Evolutionary conservation across 225 moss, liverwort and hornwort species (phyloP).

Genomic region (Physcomitrium patens): DNA sequence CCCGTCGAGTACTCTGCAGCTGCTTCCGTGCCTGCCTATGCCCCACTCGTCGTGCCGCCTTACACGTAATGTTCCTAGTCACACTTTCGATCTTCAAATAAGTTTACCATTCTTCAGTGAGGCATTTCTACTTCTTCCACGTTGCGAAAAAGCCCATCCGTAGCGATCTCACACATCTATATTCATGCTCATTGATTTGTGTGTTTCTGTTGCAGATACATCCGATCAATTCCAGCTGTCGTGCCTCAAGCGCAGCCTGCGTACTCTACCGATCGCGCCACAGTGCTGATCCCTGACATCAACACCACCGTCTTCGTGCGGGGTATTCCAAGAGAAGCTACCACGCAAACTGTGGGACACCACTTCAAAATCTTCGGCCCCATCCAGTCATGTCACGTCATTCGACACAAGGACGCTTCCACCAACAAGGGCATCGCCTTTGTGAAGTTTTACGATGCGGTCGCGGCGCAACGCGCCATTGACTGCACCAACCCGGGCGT

Average conservation of each 20-base stretch:
- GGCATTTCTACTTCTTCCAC: neutral
- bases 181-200: too few species aligned
- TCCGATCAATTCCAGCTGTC: slow-evolving; percentile 24
- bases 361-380: slow-evolving; percentile 43
- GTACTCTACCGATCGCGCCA: neutral
- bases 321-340: slow-evolving; percentile 54
- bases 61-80: slow-evolving; percentile 40
- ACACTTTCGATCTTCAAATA: neutral
- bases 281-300: neutral
- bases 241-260: neutral
- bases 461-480: slow-evolving; percentile 50
- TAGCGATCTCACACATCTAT: too few species aligned
- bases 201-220: slow-evolving; percentile 31
- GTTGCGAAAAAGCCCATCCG: too few species aligned
- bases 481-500: slow-evolving; percentile 50
- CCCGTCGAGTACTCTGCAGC: slow-evolving; percentile 33
- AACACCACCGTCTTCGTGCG: slow-evolving; percentile 61
- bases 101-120: neutral
- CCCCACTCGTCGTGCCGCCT: slow-evolving; percentile 53
- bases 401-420: slow-evolving; percentile 63
- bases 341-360: slow-evolving; percentile 47
- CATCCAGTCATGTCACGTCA: slow-evolving; percentile 50
- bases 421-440: slow-evolving; percentile 68
- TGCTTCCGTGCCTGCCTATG: slow-evolving; percentile 26
- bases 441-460: slow-evolving; percentile 45